phyloP scores from a whole-genome alignment of 2,329 filamentous ascomycete genomes.

The Apiospora aurea region DNA sequence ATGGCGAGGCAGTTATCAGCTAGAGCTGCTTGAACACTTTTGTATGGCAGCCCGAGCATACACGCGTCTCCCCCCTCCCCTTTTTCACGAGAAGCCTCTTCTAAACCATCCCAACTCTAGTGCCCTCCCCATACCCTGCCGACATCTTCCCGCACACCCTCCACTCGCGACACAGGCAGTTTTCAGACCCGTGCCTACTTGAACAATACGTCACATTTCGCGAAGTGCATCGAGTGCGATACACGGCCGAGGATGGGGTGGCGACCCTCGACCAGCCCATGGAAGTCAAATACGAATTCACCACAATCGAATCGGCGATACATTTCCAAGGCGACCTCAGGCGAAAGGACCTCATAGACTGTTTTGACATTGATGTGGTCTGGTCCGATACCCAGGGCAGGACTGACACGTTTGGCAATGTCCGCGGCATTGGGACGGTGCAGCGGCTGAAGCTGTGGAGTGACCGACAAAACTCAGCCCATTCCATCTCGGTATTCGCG shows the following conservation, averaged over 20 bases:
- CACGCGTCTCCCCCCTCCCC: constrained; percentile 18
- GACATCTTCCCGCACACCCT: constrained; percentile 57
- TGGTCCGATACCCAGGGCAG: constrained; percentile 59
- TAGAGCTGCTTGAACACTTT: constrained; percentile 59
- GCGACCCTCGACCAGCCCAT: constrained; percentile 57
- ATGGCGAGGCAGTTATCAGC: constrained; percentile 61
- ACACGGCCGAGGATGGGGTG: constrained; percentile 54
- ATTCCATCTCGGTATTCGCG: constrained; percentile 56
- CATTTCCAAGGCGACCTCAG: constrained; percentile 59
- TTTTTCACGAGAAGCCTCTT: background rate
- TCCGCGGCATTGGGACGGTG: constrained; percentile 58
- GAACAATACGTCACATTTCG: constrained; percentile 57
- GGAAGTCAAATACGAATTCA: constrained; percentile 59
- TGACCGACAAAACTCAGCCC: constrained; percentile 54
- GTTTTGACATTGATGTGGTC: constrained; percentile 59
- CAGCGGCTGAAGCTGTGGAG: constrained; percentile 61
- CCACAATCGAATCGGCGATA: constrained; percentile 53
- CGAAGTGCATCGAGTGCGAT: constrained; percentile 56
- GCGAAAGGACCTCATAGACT: constrained; percentile 55
- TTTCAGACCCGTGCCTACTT: constrained; percentile 57
- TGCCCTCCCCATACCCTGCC: constrained; percentile 53
- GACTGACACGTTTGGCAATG: constrained; percentile 57
- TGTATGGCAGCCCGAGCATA: constrained; percentile 43
- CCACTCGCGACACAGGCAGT: constrained; percentile 58
- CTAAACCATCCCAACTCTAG: constrained; percentile 38